Evolutionary conservation across 129 eudicot species (phyloP), one percentile per base, ranked within the genome.

Genomic region (Artemisia argyi): DNA sequence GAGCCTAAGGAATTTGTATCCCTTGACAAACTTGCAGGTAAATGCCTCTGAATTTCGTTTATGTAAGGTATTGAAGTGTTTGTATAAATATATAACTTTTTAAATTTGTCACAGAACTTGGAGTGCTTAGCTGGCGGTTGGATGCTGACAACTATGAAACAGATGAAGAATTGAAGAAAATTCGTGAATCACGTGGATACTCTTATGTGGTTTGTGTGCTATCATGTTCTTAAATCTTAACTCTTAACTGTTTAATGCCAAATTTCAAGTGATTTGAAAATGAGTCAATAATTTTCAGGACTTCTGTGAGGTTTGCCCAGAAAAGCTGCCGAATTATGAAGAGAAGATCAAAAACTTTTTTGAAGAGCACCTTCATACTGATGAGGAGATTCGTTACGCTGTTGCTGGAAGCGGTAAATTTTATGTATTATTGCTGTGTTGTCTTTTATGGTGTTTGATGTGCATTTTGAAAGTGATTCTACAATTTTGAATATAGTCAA

Each of bases 61-160:
- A 47, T 7, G 0, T 50, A 42, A 32, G 48, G 12, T 19, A 19
- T 58, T 39, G 7, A 76, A 50, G 50, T 73, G 10, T 80, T 47
- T 75, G 19, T 22, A 19, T 12, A 72, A 20, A n/a, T 66, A n/a
- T 42, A 50, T 28, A 44, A 16, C 18, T 68, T 53, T 44, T 14
- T 46, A 61, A 65, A 69, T 48, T 61, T 76, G 71, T 54, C 72
- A 39, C 76, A 94, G 97, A 90, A 63, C 91, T 94, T 74, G 99
- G 99, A 65, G 96, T 94, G 17, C 89, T 94, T 66, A 90, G 99
- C 82, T 90, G 99, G 99, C 79, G 86, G 62, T 81, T 94, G 56
- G 96, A 94, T 88, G 97, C 97, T 79, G 97, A 94, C 77, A 94
- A 86, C 79, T 90, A 90, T 73, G 97, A 90, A 88, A 94, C 89